Evolutionary conservation across 441 rosid genomes (phyloP).

Genomic region (Populus tomentosa): DNA sequence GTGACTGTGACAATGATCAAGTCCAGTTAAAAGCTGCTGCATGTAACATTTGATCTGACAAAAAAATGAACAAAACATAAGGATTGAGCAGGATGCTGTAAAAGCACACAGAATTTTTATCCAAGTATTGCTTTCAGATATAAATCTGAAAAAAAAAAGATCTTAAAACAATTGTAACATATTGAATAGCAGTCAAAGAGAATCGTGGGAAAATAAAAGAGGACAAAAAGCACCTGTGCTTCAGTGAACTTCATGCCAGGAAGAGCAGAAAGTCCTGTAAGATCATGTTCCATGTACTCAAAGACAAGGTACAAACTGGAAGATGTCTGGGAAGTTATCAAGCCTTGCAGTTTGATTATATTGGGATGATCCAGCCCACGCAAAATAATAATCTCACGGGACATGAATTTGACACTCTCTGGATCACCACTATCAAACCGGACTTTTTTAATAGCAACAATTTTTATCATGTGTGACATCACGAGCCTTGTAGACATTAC

Average conservation of each 20-base stretch:
- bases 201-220: conserved; percentile 1
- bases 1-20: conserved; percentile 83
- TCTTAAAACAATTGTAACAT: not conserved
- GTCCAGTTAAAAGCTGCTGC: conserved; percentile 90
- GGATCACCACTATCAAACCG: conserved; percentile 71
- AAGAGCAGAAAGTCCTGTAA: conserved; percentile 76
- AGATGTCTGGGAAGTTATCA: conserved; percentile 71
- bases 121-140: not conserved
- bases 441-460: conserved; percentile 82
- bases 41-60: conserved; percentile 93
- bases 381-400: conserved; percentile 76
- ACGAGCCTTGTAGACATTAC: conserved; percentile 84
- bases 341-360: conserved; percentile 72
- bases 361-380: conserved; percentile 88
- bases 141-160: not conserved
- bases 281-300: conserved; percentile 99
- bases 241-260: conserved; percentile 76
- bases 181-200: not conserved
- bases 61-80: conserved; percentile 3
- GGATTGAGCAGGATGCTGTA: not conserved
- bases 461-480: conserved; percentile 58
- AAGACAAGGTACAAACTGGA: conserved; percentile 83
- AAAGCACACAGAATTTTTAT: not conserved
- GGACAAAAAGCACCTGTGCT: conserved; percentile 60
- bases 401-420: conserved; percentile 92